Evolutionary conservation across 2,329 filamentous ascomycete genomes (phyloP), one percentile per base, ranked within the genome.

Genomic region (Aaosphaeria pasadenensis): DNA sequence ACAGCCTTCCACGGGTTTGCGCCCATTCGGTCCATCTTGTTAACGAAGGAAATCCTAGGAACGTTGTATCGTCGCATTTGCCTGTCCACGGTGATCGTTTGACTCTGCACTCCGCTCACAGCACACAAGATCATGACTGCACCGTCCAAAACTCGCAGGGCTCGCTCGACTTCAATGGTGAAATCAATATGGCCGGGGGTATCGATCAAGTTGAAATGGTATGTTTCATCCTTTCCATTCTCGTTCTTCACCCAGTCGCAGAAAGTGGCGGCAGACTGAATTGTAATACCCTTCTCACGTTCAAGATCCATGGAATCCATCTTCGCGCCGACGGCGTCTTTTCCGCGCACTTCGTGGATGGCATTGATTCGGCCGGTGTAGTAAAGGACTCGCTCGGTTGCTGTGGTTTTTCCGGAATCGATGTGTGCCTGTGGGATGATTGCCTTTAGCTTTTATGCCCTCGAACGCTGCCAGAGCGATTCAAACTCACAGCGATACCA

Each of bases 261-360:
- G 71, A 96, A 99, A 1, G 94, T 99, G 28, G 94, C 94, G 7
- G 94, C 94, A 59, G 92, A 97, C 73, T 99, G 92, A 65, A 99
- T 99, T 49, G 94, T 99, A 71, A 99, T 99, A 63, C 94, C 94
- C 78, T 96, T 96, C 72, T 97, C 94, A 73, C 94, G 83, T 76
- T 99, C 94, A 59, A 99, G 79, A 62, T 99, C 94, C 94, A 99
- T 99, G 29, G 91, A 96, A 77, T 99, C 94, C 94, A 99, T 99
- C 78, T 99, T 99, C 52, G 94, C 94, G 56, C 94, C 94, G 38
- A 96, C 91, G 33, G 88, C 84, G 80, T 99, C 94, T 67, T 92
- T 91, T 50, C 91, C 91, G 65, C 94, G 84, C 39, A 99, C 94
- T 75, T 99, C 94, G 77, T 99, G 94, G 64, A 99, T 97, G 31